These are phyloP conservation scores for Cytospora piceae DNA, from an alignment of 2,329 filamentous ascomycete genomes.

Conservation along the genomic window DNA sequence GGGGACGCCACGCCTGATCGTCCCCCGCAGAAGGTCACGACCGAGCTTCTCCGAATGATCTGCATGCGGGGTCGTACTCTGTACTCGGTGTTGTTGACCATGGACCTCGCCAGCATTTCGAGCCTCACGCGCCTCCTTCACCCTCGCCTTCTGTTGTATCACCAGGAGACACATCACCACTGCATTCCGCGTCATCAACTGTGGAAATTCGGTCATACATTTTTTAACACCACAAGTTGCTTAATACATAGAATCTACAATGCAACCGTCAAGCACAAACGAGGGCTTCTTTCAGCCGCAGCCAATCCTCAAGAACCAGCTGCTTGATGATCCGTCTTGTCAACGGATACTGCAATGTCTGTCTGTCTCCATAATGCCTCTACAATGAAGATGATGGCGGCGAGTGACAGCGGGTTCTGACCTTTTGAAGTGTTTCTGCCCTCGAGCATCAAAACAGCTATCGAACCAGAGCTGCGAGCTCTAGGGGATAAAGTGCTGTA, in stretches of 20 bases:
- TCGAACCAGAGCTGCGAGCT: constrained; percentile 48
- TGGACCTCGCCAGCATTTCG: not conserved
- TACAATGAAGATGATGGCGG: constrained; percentile 31
- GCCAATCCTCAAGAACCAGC: constrained; percentile 58
- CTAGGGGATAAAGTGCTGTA: constrained; percentile 59
- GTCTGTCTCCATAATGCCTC: not conserved
- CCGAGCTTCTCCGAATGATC: too few species aligned
- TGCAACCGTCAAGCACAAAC: not conserved
- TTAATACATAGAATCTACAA: not conserved
- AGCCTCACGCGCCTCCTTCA: not conserved
- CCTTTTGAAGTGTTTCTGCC: constrained; percentile 53
- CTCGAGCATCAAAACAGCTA: constrained; percentile 41
- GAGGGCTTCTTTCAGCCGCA: constrained; percentile 60
- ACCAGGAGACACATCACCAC: not conserved
- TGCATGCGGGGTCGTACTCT: not conserved
- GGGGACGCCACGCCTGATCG: not conserved
- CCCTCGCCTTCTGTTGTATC: not conserved
- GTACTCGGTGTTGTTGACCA: not conserved
- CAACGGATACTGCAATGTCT: constrained; percentile 56
- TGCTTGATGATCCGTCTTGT: constrained; percentile 57
- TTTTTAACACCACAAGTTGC: not conserved
- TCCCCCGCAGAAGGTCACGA: too few species aligned
- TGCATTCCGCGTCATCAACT: not conserved
- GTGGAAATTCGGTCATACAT: not conserved
- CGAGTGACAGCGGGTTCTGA: constrained; percentile 11